These are phyloP conservation scores for Colletotrichum theobromicola DNA, from an alignment of 2,329 filamentous ascomycete species.

Conservation along the genomic window DNA sequence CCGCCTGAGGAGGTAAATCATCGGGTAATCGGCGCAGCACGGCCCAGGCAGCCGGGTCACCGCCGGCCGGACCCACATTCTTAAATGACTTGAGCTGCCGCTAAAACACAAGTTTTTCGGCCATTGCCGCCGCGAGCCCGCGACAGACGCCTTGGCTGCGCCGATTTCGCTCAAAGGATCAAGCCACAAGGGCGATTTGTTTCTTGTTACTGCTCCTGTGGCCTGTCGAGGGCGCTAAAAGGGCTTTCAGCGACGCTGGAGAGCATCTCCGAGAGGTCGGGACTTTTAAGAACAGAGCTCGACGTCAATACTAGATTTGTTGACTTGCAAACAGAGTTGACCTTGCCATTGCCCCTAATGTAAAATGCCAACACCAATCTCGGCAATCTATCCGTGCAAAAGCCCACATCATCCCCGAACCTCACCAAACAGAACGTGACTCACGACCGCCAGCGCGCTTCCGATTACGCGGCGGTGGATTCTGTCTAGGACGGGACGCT, in stretches of 20 bases:
- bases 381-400: conserved; percentile 19
- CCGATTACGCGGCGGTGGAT: conserved; percentile 16
- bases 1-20: neutral
- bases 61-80: conserved; percentile 3
- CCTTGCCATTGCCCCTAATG: neutral
- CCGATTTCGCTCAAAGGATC: conserved; percentile 3
- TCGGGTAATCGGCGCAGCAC: conserved; percentile 10
- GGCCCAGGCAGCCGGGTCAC: conserved; percentile 5
- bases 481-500: neutral
- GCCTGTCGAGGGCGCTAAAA: neutral
- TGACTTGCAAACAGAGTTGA: neutral
- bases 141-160: neutral
- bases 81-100: conserved; percentile 9
- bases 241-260: neutral
- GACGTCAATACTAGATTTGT: neutral
- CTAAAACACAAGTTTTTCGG: conserved; percentile 12
- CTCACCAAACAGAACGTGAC: conserved; percentile 12
- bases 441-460: conserved; percentile 10
- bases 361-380: conserved; percentile 8
- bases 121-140: neutral
- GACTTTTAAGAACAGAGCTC: neutral
- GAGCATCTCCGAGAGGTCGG: neutral
- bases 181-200: neutral
- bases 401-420: conserved; percentile 13
- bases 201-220: neutral